phyloP scores from a whole-genome alignment of 2,329 filamentous ascomycete genomes.

The Lachnellula cervina region DNA sequence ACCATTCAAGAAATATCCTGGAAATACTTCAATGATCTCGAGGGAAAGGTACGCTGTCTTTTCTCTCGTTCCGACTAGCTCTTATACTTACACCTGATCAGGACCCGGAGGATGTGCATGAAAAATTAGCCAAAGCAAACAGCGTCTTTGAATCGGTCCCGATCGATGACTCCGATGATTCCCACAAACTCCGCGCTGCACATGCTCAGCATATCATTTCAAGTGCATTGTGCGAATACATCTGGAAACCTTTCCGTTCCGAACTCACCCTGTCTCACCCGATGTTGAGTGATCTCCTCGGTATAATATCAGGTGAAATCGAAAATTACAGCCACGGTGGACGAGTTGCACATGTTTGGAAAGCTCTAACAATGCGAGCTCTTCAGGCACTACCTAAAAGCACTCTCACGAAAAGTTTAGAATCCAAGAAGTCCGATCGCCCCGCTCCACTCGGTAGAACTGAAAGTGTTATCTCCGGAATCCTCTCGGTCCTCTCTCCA shows the following conservation, averaged over 20 bases:
- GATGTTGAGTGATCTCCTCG: conserved; percentile 3
- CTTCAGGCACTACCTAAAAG: not conserved
- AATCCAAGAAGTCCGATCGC: not conserved
- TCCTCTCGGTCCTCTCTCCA: conserved; percentile 4
- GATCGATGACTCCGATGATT: conserved; percentile 12
- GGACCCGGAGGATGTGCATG: conserved; percentile 8
- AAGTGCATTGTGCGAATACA: conserved; percentile 8
- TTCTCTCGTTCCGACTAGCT: not conserved
- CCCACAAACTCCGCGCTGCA: conserved; percentile 8
- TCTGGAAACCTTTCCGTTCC: conserved; percentile 15
- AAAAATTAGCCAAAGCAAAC: conserved; percentile 5
- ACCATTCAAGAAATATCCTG: conserved; percentile 3
- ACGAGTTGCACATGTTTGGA: conserved; percentile 14
- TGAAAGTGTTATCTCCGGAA: conserved; percentile 5
- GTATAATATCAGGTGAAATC: conserved; percentile 6
- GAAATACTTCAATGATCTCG: conserved; percentile 10
- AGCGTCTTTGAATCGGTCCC: conserved; percentile 9
- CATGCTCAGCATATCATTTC: conserved; percentile 17
- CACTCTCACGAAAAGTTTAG: not conserved
- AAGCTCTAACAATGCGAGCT: conserved; percentile 15
- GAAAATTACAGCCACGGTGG: conserved; percentile 2
- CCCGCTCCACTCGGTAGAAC: not conserved
- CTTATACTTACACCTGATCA: conserved; percentile 5
- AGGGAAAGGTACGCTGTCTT: conserved; percentile 3
- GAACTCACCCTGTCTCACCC: conserved; percentile 5